Base-by-base conservation (phyloP, 2,329 filamentous ascomycete genomes). In the Myriangium duriaei region DNA sequence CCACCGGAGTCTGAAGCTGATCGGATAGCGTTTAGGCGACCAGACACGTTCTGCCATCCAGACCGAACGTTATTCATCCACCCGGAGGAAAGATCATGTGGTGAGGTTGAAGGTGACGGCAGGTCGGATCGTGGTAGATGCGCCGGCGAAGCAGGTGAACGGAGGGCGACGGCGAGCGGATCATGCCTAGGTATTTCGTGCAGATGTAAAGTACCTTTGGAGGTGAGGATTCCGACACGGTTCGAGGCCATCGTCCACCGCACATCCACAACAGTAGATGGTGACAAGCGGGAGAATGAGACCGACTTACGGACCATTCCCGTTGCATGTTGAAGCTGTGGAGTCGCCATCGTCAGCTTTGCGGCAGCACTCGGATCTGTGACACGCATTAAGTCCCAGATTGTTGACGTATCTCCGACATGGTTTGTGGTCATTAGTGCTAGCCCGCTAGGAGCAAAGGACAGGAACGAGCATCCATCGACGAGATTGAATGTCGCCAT, bases 191-290 rank as follows among this genome's bases (percentile, higher is more conserved):
- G 85, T 58, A 96, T 74, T 47, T 94, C 83, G 46, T 94, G 79
- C 30, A 96, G 73, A 60, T 98, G 91, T 9, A 95, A 78, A 6
- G 91, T 98, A n/a, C 88, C 86, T 49, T 87, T 82, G 51, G 93
- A 85, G 1, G 91, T 96, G 16, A 95, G 76, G 62, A 98, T 78
- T 2, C 87, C 88, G 28, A 92, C 64, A 42, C 82, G 79, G 53
- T 93, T 83, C 14, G 83, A 84, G 40, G 79, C 78, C 3, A 83
- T 83, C 39, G 74, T 80, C 91, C 91, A 98, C 3, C 78, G 76
- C 30, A 94, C 82, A 52, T 95, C 88, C 14, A 95, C 74, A 39
- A 96, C 84, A 38, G 83, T 81, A 3, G 91, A 85, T 34, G 88
- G 81, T 2, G 88, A 96, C 73, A 95, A 81, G 29, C 91, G 78